phyloP scores from a whole-genome alignment of 441 rosid genomes.

The Codiaeum variegatum region DNA sequence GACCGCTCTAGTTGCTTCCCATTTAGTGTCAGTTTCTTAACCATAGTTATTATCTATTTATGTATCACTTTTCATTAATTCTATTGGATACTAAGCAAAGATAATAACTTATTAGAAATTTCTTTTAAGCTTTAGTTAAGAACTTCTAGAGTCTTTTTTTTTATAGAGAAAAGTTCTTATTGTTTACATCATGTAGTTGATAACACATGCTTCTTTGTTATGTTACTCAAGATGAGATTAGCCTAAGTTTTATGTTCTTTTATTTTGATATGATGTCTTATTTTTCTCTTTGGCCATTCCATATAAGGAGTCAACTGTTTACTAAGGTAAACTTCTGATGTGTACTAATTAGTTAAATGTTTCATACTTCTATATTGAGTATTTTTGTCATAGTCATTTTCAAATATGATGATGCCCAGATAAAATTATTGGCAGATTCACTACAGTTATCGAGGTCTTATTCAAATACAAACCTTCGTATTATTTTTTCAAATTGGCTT shows the following conservation, averaged over 20 bases:
- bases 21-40: background rate
- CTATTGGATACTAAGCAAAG: background rate
- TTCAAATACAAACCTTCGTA: background rate
- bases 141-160: background rate
- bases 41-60: background rate
- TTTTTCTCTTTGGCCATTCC: constrained; percentile 66
- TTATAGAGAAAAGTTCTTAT: background rate
- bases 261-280: constrained; percentile 15
- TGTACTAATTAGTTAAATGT: constrained; percentile 6
- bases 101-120: background rate
- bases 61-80: background rate
- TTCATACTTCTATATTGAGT: background rate
- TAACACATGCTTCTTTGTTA: background rate
- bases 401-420: background rate
- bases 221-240: constrained; percentile 11
- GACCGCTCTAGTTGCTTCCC: background rate
- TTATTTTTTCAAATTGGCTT: background rate
- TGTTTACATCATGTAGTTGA: background rate
- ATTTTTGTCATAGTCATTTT: constrained; percentile 8
- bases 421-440: background rate
- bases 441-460: background rate
- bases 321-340: constrained; percentile 50
- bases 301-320: constrained; percentile 67
- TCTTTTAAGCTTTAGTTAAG: background rate
- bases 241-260: constrained; percentile 11